Base-by-base conservation (phyloP, 805 yeast species). In the Lachancea dasiensis region DNA sequence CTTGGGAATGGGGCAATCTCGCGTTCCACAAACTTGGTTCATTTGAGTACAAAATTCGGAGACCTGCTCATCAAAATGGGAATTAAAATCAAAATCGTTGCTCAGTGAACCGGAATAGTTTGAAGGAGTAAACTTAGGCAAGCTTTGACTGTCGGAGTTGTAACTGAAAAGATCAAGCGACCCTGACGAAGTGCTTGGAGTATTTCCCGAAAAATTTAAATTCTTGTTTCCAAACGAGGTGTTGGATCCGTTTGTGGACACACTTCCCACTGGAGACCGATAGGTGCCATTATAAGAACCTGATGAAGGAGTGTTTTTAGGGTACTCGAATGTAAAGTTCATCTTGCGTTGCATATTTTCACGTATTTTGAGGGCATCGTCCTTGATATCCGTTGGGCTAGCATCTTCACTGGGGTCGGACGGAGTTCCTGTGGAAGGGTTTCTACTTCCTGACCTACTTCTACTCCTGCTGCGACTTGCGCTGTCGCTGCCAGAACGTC, bases 1-100 rank as follows among this genome's bases (percentile, higher is more conserved):
- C 27, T 22, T 29, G 3, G 95, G 94, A 3, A 79, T 56, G 3
- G 92, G 95, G 46, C 73, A 63, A 11, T 70, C 70, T 50, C 69
- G 78, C 5, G 80, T 79, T 13, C 96, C 97, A 61, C 97, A 89
- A 1, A 87, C 97, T 57, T 77, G 72, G 44, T 75, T 73, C 54
- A 90, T 69, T 49, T 79, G 75, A 18, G 73, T 73, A 55, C 97
- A 90, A 56, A 90, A 90, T 20, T 75, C 76, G 42, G 74, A 72
- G 38, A 80, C 78, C 47, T 80, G 78, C 54, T 84, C 90, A 52
- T 79, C 82, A 55, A 77, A 82, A 39, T 69, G 61, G 11, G 64
- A 62, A 28, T 59, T 56, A 42, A 65, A 65, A 40, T 64, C 52
- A 41, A 63, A 63, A 18, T 62, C 61, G 27, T 52, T 51, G 25